These are phyloP conservation scores for Fusarium denticulatum DNA, from an alignment of 2,329 filamentous ascomycete genomes.

Conservation along the genomic window DNA sequence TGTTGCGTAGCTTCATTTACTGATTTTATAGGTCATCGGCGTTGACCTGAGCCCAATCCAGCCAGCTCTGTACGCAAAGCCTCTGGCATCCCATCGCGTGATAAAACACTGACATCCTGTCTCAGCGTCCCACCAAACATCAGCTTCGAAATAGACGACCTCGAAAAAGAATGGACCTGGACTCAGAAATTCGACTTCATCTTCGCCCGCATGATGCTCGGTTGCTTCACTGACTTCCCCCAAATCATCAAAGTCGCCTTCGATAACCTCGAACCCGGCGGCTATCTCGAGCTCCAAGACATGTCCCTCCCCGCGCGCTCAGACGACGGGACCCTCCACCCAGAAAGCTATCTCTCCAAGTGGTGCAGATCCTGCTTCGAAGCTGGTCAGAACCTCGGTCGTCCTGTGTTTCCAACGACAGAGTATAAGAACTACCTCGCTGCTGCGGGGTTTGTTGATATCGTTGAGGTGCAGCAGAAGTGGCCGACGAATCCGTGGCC, in stretches of 20 bases:
- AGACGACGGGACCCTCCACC: slow-evolving; percentile 16
- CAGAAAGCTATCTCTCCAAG: slow-evolving; percentile 19
- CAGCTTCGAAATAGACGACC: slow-evolving; percentile 20
- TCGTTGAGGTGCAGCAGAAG: slow-evolving; percentile 14
- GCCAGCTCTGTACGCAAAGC: slow-evolving; percentile 9
- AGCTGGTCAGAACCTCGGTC: slow-evolving; percentile 3
- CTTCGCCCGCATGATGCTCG: slow-evolving; percentile 16
- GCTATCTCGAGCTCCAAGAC: slow-evolving; percentile 25
- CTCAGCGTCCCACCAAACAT: slow-evolving; percentile 17
- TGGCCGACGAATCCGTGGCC: slow-evolving; percentile 32
- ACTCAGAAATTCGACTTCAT: slow-evolving; percentile 20
- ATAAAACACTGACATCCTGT: background rate
- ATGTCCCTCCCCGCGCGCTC: slow-evolving; percentile 15
- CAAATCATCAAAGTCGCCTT: background rate
- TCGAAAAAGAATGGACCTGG: slow-evolving; percentile 31
- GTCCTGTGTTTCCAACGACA: background rate
- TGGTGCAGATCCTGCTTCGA: slow-evolving; percentile 18
- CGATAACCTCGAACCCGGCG: slow-evolving; percentile 25
- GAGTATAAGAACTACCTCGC: slow-evolving; percentile 23
- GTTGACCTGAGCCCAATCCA: slow-evolving; percentile 33
- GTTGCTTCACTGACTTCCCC: background rate
- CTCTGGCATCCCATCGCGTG: rapidly evolving
- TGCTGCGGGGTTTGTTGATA: slow-evolving; percentile 17
- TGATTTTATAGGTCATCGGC: slow-evolving; percentile 14
- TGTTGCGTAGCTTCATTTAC: background rate